Evolutionary conservation across 352 stramenopile genomes (phyloP).

Genomic region (Detonula confervacea): DNA sequence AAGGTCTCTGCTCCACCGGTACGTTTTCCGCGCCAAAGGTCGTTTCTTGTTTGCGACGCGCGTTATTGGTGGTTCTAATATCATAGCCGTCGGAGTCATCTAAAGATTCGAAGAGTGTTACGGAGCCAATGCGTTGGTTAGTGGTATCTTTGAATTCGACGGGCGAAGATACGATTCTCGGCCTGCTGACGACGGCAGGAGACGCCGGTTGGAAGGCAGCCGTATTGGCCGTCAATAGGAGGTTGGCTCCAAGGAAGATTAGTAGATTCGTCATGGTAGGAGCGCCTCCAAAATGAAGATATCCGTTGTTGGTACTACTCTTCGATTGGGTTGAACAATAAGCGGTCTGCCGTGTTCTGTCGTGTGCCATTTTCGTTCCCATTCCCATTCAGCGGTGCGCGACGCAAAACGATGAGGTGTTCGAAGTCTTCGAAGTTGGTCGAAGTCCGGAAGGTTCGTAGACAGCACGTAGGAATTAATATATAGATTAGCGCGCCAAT

Average conservation of each 20-base stretch:
- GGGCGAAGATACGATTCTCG: too few relatives aligned
- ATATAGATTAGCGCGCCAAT: neutral
- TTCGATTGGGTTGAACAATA: too few relatives aligned
- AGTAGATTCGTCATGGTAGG: conserved; percentile 4
- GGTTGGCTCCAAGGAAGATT: neutral
- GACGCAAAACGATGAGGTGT: neutral
- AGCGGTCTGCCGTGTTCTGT: too few relatives aligned
- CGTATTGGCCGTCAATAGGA: conserved; percentile 9
- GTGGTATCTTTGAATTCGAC: too few relatives aligned
- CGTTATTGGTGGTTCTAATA: neutral
- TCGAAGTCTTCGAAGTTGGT: too few relatives aligned
- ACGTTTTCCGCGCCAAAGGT: conserved; percentile 80
- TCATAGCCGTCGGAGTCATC: too few relatives aligned
- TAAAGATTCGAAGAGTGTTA: too few relatives aligned
- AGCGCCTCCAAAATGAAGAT: neutral
- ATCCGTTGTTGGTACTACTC: neutral
- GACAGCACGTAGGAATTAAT: neutral
- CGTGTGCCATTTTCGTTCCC: neutral
- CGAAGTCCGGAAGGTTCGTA: too few relatives aligned
- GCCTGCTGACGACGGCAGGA: too few relatives aligned
- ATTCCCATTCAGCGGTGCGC: too few relatives aligned
- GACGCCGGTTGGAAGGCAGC: conserved; percentile 2
- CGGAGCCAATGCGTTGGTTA: neutral
- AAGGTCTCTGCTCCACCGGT: conserved; percentile 68
- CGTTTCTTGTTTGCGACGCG: conserved; percentile 39